These are phyloP conservation scores for Rhodocollybia butyracea DNA, from an alignment of 768 basidiomycete species.

Conservation along the genomic window DNA sequence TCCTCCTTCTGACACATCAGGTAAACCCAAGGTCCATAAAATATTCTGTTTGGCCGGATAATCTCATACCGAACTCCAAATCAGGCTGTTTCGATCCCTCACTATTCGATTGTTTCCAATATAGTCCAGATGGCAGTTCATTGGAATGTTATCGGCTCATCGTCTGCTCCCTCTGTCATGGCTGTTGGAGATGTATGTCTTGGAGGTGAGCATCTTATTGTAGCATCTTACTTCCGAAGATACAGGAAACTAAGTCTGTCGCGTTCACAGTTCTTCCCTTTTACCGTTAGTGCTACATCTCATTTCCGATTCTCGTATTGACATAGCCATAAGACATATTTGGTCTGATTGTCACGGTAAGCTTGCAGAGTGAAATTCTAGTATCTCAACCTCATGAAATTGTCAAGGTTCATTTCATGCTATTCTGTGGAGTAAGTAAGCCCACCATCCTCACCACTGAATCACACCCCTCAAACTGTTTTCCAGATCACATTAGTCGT, in stretches of 20 bases:
- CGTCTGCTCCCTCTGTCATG: constrained; percentile 30
- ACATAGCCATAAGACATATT: too few relatives aligned
- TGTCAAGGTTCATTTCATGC: too few relatives aligned
- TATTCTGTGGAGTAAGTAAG: too few relatives aligned
- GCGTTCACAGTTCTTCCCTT: too few relatives aligned
- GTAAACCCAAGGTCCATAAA: too few relatives aligned
- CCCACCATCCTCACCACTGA: neutral
- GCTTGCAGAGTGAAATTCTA: too few relatives aligned
- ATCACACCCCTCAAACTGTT: neutral
- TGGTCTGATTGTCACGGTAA: too few relatives aligned
- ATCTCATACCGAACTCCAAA: neutral
- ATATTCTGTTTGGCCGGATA: too few relatives aligned
- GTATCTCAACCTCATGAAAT: too few relatives aligned
- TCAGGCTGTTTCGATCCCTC: constrained; percentile 66
- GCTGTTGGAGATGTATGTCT: constrained; percentile 54
- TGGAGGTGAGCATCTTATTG: constrained; percentile 33
- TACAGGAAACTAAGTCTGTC: neutral
- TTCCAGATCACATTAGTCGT: constrained; percentile 52
- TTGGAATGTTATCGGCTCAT: constrained; percentile 45
- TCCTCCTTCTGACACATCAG: neutral
- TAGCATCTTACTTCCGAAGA: neutral
- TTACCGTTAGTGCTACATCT: too few relatives aligned
- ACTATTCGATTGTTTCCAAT: constrained; percentile 63
- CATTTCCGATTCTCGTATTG: too few relatives aligned
- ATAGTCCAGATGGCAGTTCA: constrained; percentile 56